Evolutionary conservation across 2,329 filamentous ascomycete genomes (phyloP).

Genomic region (Alternaria hordeiaustralica): DNA sequence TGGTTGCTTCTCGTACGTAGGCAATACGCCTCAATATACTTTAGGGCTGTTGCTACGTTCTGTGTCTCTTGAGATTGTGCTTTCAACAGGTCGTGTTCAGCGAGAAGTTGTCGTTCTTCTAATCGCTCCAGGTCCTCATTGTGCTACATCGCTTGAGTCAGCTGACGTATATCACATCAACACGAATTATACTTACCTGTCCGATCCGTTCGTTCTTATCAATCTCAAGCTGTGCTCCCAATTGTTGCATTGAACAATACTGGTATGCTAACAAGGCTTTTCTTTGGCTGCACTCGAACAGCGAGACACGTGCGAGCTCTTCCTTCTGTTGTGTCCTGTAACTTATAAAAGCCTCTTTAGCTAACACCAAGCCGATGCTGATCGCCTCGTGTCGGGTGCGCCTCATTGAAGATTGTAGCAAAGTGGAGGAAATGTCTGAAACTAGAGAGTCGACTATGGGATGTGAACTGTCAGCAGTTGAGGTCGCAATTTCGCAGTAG

Average conservation of each 20-base stretch:
- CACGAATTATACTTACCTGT: slow-evolving; percentile 30
- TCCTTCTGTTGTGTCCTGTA: slow-evolving; percentile 38
- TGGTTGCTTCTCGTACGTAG: slow-evolving; percentile 41
- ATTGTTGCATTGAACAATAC: slow-evolving; percentile 26
- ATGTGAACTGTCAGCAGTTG: slow-evolving; percentile 27
- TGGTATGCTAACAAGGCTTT: slow-evolving; percentile 38
- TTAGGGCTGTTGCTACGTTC: slow-evolving; percentile 54
- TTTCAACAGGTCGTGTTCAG: slow-evolving; percentile 52
- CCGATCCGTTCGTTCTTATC: slow-evolving; percentile 29
- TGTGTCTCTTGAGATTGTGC: slow-evolving; percentile 51
- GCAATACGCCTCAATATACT: slow-evolving; percentile 58
- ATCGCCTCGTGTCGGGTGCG: slow-evolving; percentile 23
- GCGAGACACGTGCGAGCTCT: slow-evolving; percentile 37
- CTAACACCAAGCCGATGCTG: slow-evolving; percentile 28
- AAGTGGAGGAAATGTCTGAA: slow-evolving; percentile 14
- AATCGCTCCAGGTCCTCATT: slow-evolving; percentile 48
- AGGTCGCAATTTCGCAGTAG: slow-evolving; percentile 36
- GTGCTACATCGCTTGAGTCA: slow-evolving; percentile 44
- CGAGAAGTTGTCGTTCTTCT: slow-evolving; percentile 54
- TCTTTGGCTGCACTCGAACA: slow-evolving; percentile 43
- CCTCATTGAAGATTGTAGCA: slow-evolving; percentile 12
- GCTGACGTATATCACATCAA: slow-evolving; percentile 1
- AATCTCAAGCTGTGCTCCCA: slow-evolving; percentile 28
- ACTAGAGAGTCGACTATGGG: slow-evolving; percentile 6
- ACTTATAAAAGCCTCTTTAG: slow-evolving; percentile 35